phyloP scores from a whole-genome alignment of 306 rosid genomes.

The Quercus ilex region DNA sequence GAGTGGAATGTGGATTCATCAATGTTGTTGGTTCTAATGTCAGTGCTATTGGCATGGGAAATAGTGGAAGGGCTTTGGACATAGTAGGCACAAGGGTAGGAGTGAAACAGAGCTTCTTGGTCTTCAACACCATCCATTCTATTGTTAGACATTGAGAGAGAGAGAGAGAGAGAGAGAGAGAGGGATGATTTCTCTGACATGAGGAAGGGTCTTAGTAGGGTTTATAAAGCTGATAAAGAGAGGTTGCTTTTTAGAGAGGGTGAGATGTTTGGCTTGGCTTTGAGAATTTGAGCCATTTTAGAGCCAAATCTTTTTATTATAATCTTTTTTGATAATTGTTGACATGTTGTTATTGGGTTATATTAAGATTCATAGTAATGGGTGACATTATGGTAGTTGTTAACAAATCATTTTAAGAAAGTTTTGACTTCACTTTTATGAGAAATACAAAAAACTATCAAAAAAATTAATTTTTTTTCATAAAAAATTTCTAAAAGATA shows the following conservation, averaged over 20 bases:
- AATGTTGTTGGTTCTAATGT: slow-evolving; percentile 35
- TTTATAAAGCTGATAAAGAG: slow-evolving; percentile 32
- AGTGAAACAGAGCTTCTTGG: slow-evolving; percentile 46
- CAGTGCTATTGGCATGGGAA: slow-evolving; percentile 63
- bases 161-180: slow-evolving; percentile 1
- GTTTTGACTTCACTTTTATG: fast-evolving
- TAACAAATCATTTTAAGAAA: too few species aligned
- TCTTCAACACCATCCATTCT: slow-evolving; percentile 49
- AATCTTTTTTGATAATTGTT: too few species aligned
- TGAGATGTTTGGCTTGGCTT: slow-evolving; percentile 8
- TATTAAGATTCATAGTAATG: too few species aligned
- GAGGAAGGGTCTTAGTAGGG: slow-evolving; percentile 24
- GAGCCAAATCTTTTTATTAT: not conserved
- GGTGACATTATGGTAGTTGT: too few species aligned
- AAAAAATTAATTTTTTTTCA: too few species aligned
- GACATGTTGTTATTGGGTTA: too few species aligned
- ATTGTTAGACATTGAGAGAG: slow-evolving; percentile 24
- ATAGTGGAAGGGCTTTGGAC: slow-evolving; percentile 87
- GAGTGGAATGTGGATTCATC: slow-evolving; percentile 58
- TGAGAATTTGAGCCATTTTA: slow-evolving; percentile 1
- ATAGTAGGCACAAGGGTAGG: slow-evolving; percentile 65
- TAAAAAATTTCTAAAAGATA: too few species aligned
- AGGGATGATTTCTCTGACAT: slow-evolving; percentile 2
- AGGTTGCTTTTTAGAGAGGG: slow-evolving; percentile 13
- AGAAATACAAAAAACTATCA: fast-evolving